phyloP scores from a whole-genome alignment of 805 yeast species.

The Myxozyma lipomycoides region DNA sequence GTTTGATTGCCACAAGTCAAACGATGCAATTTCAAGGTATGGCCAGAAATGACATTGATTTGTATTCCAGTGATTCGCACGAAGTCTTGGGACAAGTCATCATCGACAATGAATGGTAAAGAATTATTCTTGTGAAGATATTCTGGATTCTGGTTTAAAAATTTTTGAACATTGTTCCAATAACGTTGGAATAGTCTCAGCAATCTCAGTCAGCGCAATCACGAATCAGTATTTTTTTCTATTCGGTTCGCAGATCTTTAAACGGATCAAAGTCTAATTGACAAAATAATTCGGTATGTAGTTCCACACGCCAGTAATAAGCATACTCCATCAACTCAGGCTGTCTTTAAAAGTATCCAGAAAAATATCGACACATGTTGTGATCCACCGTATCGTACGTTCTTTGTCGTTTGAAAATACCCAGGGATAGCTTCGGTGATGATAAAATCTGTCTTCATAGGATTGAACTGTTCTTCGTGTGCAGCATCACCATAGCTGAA shows the following conservation, averaged over 20 bases:
- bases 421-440: conserved; percentile 77
- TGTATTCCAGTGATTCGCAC: conserved; percentile 45
- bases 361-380: conserved; percentile 77
- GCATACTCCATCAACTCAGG: conserved; percentile 53
- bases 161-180: conserved; percentile 56
- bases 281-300: conserved; percentile 68
- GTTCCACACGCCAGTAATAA: conserved; percentile 84
- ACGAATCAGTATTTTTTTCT: conserved; percentile 63
- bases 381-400: conserved; percentile 55
- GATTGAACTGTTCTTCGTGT: conserved; percentile 57
- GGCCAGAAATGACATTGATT: conserved; percentile 82
- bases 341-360: conserved; percentile 68
- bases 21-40: conserved; percentile 60
- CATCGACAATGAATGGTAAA: conserved; percentile 51
- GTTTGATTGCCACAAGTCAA: conserved; percentile 53
- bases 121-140: conserved; percentile 61
- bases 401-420: conserved; percentile 46
- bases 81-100: no score
- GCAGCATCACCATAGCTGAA: conserved; percentile 83
- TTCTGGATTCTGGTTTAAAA: conserved; percentile 46
- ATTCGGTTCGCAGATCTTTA: conserved; percentile 50
- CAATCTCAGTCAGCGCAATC: conserved; percentile 55
- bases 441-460: conserved; percentile 75
- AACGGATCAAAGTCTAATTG: conserved; percentile 61
- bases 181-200: conserved; percentile 53